Conservation (phyloP, 2,329 filamentous ascomycete species). For the Pestalotiopsis sp. region DNA sequence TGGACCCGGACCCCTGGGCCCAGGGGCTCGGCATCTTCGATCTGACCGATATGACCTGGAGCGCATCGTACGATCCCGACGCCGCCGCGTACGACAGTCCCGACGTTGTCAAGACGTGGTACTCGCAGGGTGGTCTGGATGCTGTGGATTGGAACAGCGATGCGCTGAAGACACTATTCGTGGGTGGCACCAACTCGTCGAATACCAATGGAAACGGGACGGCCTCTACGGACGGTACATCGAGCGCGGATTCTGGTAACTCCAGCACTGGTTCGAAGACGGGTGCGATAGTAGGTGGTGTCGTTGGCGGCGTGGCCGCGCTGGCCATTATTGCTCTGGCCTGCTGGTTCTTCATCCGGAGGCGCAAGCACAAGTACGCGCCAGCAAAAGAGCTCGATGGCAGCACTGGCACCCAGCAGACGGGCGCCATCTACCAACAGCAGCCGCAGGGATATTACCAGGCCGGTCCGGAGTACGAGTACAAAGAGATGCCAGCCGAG, state of each 20-base stretch:
- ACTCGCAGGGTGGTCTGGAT: constrained; percentile 30
- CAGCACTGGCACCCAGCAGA: background rate
- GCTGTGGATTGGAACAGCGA: constrained; percentile 29
- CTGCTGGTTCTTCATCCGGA: background rate
- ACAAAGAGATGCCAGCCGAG: background rate
- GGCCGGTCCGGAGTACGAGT: background rate
- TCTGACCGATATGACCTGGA: constrained; percentile 39
- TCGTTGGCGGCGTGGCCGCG: constrained; percentile 25
- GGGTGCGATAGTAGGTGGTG: constrained; percentile 26
- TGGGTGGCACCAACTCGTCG: constrained; percentile 20
- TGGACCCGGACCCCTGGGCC: constrained; percentile 35
- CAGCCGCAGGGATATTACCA: background rate
- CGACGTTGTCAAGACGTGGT: constrained; percentile 35
- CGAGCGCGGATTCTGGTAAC: background rate
- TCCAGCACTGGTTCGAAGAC: background rate
- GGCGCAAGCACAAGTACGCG: background rate
- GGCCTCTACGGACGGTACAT: background rate
- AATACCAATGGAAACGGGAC: constrained; percentile 14
- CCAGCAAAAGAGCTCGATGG: background rate
- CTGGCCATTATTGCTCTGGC: constrained; percentile 12
- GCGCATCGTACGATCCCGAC: constrained; percentile 34
- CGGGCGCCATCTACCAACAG: background rate
- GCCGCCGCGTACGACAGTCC: constrained; percentile 37
- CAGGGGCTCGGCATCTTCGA: constrained; percentile 43
- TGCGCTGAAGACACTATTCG: constrained; percentile 28